Evolutionary conservation across 305 asterid species (phyloP), one percentile per base, ranked within the genome.

Genomic region (Ilex paraguariensis): DNA sequence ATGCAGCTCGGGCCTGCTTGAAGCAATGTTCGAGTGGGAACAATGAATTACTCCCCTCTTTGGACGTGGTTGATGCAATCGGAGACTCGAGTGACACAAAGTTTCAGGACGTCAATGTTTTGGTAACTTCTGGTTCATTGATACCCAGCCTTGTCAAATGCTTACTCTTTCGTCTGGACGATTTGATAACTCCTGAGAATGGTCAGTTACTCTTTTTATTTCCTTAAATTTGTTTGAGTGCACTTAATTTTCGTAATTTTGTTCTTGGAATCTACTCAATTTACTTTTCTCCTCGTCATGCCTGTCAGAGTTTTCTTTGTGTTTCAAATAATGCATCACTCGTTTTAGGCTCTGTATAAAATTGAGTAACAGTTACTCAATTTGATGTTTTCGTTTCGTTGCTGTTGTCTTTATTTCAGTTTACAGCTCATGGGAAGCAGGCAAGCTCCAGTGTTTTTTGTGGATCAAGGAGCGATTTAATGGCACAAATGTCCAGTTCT

Each of bases 101-200:
- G 32, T 73, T 46, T 63, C 82, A 81, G 79, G 80, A 87, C 71
- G 90, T 93, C 57, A 93, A 92, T 63, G 67, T 90, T 61, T 70
- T 93, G 31, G 99, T 93, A 67, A 93, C 99, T 65, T 84, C 97
- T 44, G 97, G 97, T 36, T 80, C 96, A 28, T 86, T 93, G 70
- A 66, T 93, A 74, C 97, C 98, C 70, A 93, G 97, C 84, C 78
- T 93, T 68, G 93, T 82, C 77, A 93, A 93, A 75, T 90, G 97
- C 85, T 77, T 90, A 65, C 87, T 86, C 77, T 87, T 77, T 66
- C 83, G 91, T 51, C 94, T 93, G 15, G 87, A 79, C 67, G 72
- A 71, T 57, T 54, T 87, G 59, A 33, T 93, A 65, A 64, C 90
- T 65, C 82, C 81, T 70, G 77, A 80, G 40, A 93, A 90, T 60